Evolutionary conservation across 1,284 basidiomycete species (phyloP).

Genomic region (Ceratobasidium sp.): DNA sequence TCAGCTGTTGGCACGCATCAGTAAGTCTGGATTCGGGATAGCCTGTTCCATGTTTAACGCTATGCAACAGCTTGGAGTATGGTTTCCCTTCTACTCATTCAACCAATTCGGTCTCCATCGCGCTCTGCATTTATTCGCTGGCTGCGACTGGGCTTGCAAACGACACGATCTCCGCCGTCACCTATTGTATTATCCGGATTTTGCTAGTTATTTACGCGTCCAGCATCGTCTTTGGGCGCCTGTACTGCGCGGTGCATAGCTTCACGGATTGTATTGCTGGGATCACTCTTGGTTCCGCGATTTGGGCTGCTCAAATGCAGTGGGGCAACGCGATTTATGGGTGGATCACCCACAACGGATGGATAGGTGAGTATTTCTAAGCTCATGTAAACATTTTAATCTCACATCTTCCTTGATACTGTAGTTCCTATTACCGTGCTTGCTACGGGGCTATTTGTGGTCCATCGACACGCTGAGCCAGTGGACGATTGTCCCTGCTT

Average conservation of each 20-base stretch:
- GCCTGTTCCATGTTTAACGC: constrained; percentile 50
- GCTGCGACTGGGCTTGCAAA: constrained; percentile 53
- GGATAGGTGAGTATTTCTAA: constrained; percentile 59
- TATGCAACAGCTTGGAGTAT: constrained; percentile 70
- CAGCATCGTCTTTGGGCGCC: constrained; percentile 87
- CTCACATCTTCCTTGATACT: constrained; percentile 49
- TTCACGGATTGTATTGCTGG: constrained; percentile 82
- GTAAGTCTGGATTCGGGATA: constrained; percentile 48
- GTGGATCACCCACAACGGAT: constrained; percentile 67
- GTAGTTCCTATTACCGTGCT: constrained; percentile 80
- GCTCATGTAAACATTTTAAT: background rate
- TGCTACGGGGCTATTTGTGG: constrained; percentile 75
- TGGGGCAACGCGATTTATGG: constrained; percentile 55
- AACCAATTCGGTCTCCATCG: constrained; percentile 90
- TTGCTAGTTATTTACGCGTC: constrained; percentile 73
- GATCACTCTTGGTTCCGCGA: constrained; percentile 69
- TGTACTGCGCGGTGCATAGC: constrained; percentile 94
- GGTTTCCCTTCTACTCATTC: constrained; percentile 98
- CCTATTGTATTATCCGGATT: constrained; percentile 61
- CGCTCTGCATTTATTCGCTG: constrained; percentile 77
- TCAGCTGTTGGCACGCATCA: constrained; percentile 86
- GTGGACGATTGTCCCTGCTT: constrained; percentile 98
- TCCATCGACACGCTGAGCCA: constrained; percentile 91
- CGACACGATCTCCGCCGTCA: constrained; percentile 60
- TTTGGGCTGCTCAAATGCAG: constrained; percentile 71